A percentile compares a stretch with the other conserved stretches of the same genome.
Evolutionary conservation across 1,284 basidiomycete species (phyloP).

Genomic region (Serendipita sp.): DNA sequence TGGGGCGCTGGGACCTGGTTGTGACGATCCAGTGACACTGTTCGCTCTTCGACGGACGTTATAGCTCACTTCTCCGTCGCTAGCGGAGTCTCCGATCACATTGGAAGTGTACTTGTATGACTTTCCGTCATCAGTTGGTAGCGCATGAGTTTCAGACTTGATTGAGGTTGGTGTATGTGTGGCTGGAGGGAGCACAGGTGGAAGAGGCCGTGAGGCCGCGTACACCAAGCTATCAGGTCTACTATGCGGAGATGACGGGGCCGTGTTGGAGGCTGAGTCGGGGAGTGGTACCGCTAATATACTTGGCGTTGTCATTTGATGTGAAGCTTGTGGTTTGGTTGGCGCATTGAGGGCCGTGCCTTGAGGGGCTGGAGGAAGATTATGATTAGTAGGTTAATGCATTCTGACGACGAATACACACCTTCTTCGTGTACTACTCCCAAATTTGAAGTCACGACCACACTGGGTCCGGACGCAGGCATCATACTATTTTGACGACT

Average conservation of each 20-base stretch:
- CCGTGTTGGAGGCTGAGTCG: neutral
- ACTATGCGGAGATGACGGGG: neutral
- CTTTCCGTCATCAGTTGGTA: neutral
- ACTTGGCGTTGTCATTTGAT: neutral
- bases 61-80: neutral
- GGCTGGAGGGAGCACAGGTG: neutral
- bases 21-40: neutral
- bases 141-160: neutral
- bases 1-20: neutral
- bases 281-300: neutral
- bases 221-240: neutral
- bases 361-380: neutral
- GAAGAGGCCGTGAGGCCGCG: neutral
- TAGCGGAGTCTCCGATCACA: neutral
- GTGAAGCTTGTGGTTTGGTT: neutral
- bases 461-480: neutral
- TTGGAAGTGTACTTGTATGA: neutral
- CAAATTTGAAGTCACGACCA: neutral
- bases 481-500: constrained; percentile 13
- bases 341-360: neutral
- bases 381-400: neutral
- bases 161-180: neutral
- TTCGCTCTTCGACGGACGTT: neutral
- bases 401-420: neutral
- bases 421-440: constrained; percentile 6